Conservation (phyloP, 192 early-diverging fungal species). For the Mortierella antarctica region DNA sequence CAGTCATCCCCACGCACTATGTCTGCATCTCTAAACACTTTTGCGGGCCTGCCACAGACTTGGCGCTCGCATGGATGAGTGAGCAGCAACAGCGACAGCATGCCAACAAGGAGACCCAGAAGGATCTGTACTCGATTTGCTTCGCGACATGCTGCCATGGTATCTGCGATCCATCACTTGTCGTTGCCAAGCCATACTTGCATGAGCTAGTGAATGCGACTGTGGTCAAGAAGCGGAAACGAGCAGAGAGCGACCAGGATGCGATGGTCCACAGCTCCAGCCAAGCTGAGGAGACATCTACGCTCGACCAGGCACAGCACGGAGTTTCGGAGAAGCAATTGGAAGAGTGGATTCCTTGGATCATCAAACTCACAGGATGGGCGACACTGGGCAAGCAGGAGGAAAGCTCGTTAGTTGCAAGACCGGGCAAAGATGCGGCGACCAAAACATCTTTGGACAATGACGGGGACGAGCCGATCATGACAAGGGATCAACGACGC, state of each 20-base stretch:
- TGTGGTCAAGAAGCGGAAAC: conserved; percentile 29
- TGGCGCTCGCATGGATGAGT: conserved; percentile 34
- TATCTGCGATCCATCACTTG: conserved; percentile 33
- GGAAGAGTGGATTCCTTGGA: conserved; percentile 42
- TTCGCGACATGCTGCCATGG: conserved; percentile 53
- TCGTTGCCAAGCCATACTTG: conserved; percentile 35
- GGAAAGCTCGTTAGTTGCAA: conserved; percentile 34
- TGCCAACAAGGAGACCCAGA: too few species aligned
- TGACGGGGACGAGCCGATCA: not conserved
- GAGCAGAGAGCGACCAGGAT: conserved; percentile 6
- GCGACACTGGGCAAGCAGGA: conserved; percentile 44
- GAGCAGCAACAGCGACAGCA: conserved; percentile 10
- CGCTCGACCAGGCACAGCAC: not conserved
- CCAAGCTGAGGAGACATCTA: not conserved
- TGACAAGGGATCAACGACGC: conserved; percentile 39
- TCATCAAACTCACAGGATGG: conserved; percentile 47
- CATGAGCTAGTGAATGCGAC: conserved; percentile 21
- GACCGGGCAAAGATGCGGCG: conserved; percentile 40
- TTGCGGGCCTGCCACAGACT: conserved; percentile 42
- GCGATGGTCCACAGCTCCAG: not conserved
- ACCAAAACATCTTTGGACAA: not conserved
- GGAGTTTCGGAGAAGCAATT: conserved; percentile 22
- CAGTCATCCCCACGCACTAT: conserved; percentile 22
- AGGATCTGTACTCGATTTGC: conserved; percentile 42
- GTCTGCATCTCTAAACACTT: conserved; percentile 52